Base-by-base conservation (phyloP, 2,329 filamentous ascomycete genomes). In the Colletotrichum tabaci region DNA sequence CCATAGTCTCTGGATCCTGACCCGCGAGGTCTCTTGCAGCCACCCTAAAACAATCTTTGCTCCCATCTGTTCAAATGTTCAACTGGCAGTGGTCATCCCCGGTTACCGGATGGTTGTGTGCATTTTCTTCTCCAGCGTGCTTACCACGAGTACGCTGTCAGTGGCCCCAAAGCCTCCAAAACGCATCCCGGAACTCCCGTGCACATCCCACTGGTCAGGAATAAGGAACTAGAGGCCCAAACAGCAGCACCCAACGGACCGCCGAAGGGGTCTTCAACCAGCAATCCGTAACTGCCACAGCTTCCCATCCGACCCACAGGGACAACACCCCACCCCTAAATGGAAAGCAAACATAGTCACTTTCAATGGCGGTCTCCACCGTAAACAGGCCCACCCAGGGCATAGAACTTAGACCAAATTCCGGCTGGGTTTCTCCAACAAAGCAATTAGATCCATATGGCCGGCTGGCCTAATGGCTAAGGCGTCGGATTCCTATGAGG, bases 381-480 rank as follows among this genome's bases (percentile, higher is more conserved):
- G 16, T 16, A 15, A 4, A n/a, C 42, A 26, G 15, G n/a, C 52
- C 18, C 1, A 38, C 21, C 8, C 30, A 9, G 0, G 0, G 35
- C 35, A 38, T 38, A 38, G 9, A 30, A 23, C 47, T 40, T 18
- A 46, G 49, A 4, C 4, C 6, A 7, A 1, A 55, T 0, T 44
- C 46, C 21, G 12, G 23, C 18, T 1, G 1, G 9, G 16, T 2
- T n/a, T 7, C 16, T 18, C 40, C 49, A 63, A 63, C 61, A 55
- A 50, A 42, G 18, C 30, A 55, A 4, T 12, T 56, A 62, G 60
- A 62, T 63, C 61, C 61, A 53, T 49, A 30, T 55, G 69, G 69
- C 69, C 69, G 65, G 69, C 69, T 72, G 69, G 69, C 69, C 65
- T 66, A 72, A 72, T 72, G 69, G 69, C 46, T 72, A 68, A 66